A percentile compares a stretch with the other conserved stretches of the same genome.
Conservation (phyloP, 805 yeast species). For the Lachancea cidri region DNA sequence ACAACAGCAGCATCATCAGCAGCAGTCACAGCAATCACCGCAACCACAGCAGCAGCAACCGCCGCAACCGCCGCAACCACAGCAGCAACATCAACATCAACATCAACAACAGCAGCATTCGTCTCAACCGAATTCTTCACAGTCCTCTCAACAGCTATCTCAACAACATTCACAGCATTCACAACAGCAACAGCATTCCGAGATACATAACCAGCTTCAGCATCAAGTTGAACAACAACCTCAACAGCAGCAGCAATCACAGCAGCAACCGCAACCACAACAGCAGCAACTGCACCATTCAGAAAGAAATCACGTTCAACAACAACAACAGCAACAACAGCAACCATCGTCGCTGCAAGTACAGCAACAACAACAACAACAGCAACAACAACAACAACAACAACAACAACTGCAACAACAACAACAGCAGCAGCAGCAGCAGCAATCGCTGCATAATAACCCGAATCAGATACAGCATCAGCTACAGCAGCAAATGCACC, state of each 20-base stretch:
- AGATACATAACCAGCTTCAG: conserved; percentile 10
- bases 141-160: conserved; percentile 5
- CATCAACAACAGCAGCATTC: conserved; percentile 6
- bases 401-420: conserved; percentile 13
- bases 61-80: conserved; percentile 19
- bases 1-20: conserved; percentile 8
- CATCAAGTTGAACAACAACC: conserved; percentile 10
- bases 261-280: conserved; percentile 7
- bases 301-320: conserved; percentile 3
- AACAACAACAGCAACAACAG: conserved; percentile 3
- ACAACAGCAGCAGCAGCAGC: conserved; percentile 9
- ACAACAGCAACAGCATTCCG: conserved; percentile 14
- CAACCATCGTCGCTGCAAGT: neutral
- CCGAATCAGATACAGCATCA: conserved; percentile 9
- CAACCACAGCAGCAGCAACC: conserved; percentile 11
- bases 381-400: conserved; percentile 12
- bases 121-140: neutral
- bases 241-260: conserved; percentile 9
- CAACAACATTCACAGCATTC: conserved; percentile 14
- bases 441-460: conserved; percentile 10
- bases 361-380: conserved; percentile 10
- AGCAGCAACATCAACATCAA: conserved; percentile 3
- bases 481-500: conserved; percentile 12
- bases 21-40: conserved; percentile 9
- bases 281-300: conserved; percentile 4